phyloP scores from a whole-genome alignment of 495 filamentous ascomycete genomes.

The Hypoxylon fragiforme region DNA sequence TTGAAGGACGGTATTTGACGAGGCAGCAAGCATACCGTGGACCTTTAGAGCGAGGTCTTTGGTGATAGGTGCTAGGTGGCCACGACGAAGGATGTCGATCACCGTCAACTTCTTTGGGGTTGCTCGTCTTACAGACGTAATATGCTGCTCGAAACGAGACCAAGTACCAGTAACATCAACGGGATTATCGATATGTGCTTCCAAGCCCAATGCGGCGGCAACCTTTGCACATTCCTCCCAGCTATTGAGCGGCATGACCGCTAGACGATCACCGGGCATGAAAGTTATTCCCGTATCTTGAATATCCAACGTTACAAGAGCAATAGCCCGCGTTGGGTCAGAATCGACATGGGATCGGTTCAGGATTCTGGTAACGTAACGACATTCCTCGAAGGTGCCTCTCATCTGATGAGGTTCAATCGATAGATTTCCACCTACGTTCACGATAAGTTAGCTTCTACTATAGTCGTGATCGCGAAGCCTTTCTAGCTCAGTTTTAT shows the following conservation, averaged over 20 bases:
- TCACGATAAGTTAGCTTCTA: constrained; percentile 1
- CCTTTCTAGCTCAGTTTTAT: too few species aligned
- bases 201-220: constrained; percentile 49
- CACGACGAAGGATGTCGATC: constrained; percentile 52
- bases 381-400: constrained; percentile 55
- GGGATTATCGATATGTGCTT: constrained; percentile 41
- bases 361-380: constrained; percentile 48
- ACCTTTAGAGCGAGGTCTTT: constrained; percentile 51
- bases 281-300: constrained; percentile 54
- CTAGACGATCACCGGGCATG: constrained; percentile 52
- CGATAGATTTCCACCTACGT: constrained; percentile 36
- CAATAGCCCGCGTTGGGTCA: constrained; percentile 48
- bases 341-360: constrained; percentile 47
- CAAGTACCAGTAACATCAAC: constrained; percentile 42
- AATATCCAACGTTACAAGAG: constrained; percentile 50
- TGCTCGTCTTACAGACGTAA: constrained; percentile 44
- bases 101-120: constrained; percentile 42
- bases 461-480: too few species aligned
- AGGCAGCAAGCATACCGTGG: constrained; percentile 48
- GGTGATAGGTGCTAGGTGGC: constrained; percentile 53
- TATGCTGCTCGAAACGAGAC: constrained; percentile 50
- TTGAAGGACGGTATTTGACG: constrained; percentile 51
- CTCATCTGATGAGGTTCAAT: constrained; percentile 56
- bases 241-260: constrained; percentile 55
- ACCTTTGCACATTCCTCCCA: constrained; percentile 54